These are phyloP conservation scores for Coemansia sp. DNA, from an alignment of 192 early-diverging fungal genomes.

Conservation along the genomic window DNA sequence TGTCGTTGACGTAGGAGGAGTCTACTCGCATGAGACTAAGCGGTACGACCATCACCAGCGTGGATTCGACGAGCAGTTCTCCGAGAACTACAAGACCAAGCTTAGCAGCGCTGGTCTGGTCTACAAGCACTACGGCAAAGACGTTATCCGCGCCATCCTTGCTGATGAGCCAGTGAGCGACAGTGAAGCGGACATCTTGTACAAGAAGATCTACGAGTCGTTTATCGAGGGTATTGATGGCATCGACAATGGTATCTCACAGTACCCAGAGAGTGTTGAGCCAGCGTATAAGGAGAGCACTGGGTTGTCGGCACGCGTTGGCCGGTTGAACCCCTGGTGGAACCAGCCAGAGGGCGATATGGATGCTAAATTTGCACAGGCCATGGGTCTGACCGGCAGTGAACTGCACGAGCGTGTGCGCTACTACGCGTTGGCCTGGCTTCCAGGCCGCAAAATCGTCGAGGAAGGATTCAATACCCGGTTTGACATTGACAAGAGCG, in stretches of 20 bases:
- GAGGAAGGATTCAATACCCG: slow-evolving; percentile 64
- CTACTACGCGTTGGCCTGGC: slow-evolving; percentile 77
- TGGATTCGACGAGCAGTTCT: slow-evolving; percentile 89
- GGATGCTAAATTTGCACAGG: slow-evolving; percentile 68
- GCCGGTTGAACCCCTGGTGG: slow-evolving; percentile 92
- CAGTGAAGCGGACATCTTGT: slow-evolving; percentile 66
- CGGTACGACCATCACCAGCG: slow-evolving; percentile 95
- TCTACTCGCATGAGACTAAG: slow-evolving; percentile 74
- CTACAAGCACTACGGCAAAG: slow-evolving; percentile 95
- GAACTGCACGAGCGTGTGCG: slow-evolving; percentile 72
- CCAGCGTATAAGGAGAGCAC: slow-evolving; percentile 84
- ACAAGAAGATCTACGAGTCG: slow-evolving; percentile 82
- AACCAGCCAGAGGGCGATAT: slow-evolving; percentile 81
- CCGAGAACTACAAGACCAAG: slow-evolving; percentile 73
- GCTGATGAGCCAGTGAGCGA: slow-evolving; percentile 45
- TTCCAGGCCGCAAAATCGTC: slow-evolving; percentile 87
- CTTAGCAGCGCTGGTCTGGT: slow-evolving; percentile 93
- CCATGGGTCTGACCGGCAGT: slow-evolving; percentile 73
- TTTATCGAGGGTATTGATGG: slow-evolving; percentile 81
- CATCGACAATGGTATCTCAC: slow-evolving; percentile 91
- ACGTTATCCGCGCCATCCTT: slow-evolving; percentile 64
- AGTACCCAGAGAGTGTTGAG: slow-evolving; percentile 78
- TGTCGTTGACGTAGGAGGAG: slow-evolving; percentile 94
- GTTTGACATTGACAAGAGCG: slow-evolving; percentile 66
- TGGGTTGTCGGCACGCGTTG: slow-evolving; percentile 77